phyloP scores from a whole-genome alignment of 2,329 filamentous ascomycete species.

The Fusarium sambucinum region DNA sequence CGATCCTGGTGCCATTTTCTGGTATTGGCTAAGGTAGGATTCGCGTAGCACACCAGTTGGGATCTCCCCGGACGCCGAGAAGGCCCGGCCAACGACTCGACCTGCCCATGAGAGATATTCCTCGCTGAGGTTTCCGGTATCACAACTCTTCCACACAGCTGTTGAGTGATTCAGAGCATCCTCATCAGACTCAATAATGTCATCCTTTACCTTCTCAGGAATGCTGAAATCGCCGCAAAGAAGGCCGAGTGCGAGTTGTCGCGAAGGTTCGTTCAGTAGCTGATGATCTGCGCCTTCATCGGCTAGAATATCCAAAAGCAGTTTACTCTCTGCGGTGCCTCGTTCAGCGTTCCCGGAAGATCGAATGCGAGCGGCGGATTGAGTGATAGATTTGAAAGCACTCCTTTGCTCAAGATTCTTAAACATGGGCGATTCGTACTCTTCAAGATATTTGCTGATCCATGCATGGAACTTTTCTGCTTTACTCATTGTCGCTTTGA shows the following conservation, averaged over 20 bases:
- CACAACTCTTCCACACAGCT: slow-evolving; percentile 82
- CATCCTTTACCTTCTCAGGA: slow-evolving; percentile 60
- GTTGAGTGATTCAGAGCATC: slow-evolving; percentile 72
- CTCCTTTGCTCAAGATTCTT: slow-evolving; percentile 61
- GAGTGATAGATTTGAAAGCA: slow-evolving; percentile 75
- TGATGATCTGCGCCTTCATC: slow-evolving; percentile 73
- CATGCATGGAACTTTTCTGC: slow-evolving; percentile 82
- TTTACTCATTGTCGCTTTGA: slow-evolving; percentile 80
- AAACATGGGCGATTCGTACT: slow-evolving; percentile 69
- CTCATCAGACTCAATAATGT: slow-evolving; percentile 76
- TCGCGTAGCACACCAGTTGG: slow-evolving; percentile 71
- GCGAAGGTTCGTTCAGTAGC: slow-evolving; percentile 77
- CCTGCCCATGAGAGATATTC: slow-evolving; percentile 88
- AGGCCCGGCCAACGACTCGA: slow-evolving; percentile 84
- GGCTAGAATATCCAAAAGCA: slow-evolving; percentile 82
- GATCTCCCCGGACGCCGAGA: slow-evolving; percentile 79
- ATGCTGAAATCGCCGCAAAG: slow-evolving; percentile 81
- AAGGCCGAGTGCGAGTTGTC: slow-evolving; percentile 76
- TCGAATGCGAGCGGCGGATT: slow-evolving; percentile 75
- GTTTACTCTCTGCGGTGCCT: slow-evolving; percentile 79
- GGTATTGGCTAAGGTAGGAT: slow-evolving; percentile 65
- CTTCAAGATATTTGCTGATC: slow-evolving; percentile 77
- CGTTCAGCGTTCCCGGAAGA: slow-evolving; percentile 76
- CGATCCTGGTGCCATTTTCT: slow-evolving; percentile 60
- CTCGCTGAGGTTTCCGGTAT: slow-evolving; percentile 70